These are phyloP conservation scores for Sporothrix schenckii DNA, from an alignment of 2,329 filamentous ascomycete genomes.

Conservation along the genomic window DNA sequence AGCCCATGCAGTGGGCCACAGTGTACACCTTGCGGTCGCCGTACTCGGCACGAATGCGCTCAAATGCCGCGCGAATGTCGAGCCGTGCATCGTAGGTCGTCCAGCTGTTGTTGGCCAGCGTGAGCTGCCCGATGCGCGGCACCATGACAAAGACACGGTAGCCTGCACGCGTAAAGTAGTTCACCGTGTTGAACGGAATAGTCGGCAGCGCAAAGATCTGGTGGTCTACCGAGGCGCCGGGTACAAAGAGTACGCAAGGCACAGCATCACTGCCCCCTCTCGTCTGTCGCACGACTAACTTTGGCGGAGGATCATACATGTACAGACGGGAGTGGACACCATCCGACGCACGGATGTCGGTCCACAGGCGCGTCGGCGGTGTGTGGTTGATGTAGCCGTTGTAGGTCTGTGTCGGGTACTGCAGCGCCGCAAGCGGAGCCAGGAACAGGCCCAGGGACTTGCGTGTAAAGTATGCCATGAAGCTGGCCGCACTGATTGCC, in stretches of 20 bases:
- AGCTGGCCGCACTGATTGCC: conserved; percentile 51
- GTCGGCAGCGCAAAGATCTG: conserved; percentile 65
- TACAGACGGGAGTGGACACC: conserved; percentile 57
- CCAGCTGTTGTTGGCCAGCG: conserved; percentile 55
- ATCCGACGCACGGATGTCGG: conserved; percentile 55
- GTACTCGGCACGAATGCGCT: conserved; percentile 53
- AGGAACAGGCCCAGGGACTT: conserved; percentile 58
- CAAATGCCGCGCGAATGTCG: conserved; percentile 60
- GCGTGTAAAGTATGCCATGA: conserved; percentile 59
- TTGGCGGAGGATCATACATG: conserved; percentile 60
- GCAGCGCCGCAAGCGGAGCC: conserved; percentile 57
- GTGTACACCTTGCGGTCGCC: conserved; percentile 54
- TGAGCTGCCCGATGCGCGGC: conserved; percentile 60
- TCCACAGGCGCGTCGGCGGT: conserved; percentile 47
- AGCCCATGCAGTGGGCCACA: conserved; percentile 66
- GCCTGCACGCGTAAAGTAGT: conserved; percentile 63
- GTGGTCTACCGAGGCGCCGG: conserved; percentile 65
- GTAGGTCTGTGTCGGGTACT: conserved; percentile 56
- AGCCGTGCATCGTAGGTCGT: conserved; percentile 64
- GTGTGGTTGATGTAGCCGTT: conserved; percentile 59
- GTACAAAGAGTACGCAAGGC: conserved; percentile 62
- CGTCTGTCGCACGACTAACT: conserved; percentile 37
- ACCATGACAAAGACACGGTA: conserved; percentile 63
- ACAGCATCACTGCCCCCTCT: conserved; percentile 36
- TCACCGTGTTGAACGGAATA: conserved; percentile 64